These are phyloP conservation scores for Royoungia palumana DNA, from an alignment of 768 basidiomycete species.

Conservation along the genomic window DNA sequence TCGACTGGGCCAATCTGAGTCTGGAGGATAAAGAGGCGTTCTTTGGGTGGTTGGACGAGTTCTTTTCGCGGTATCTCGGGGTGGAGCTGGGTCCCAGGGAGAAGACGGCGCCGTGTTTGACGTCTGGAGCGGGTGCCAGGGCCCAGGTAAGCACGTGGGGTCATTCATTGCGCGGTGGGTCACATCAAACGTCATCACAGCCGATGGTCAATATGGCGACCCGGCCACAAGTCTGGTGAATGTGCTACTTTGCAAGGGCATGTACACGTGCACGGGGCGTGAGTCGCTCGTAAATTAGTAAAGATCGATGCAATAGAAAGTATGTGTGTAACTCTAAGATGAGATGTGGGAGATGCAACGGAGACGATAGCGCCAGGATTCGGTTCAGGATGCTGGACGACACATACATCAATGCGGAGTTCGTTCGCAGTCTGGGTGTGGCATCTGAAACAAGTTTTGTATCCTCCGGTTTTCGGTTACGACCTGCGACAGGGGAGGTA, in stretches of 20 bases:
- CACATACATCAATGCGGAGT: conserved; percentile 11
- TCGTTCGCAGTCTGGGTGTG: conserved; percentile 32
- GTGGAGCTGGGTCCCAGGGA: conserved; percentile 20
- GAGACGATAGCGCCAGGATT: neutral
- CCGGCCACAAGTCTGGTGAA: conserved; percentile 13
- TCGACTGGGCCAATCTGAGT: conserved; percentile 71
- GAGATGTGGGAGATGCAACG: neutral
- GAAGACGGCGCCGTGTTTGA: neutral
- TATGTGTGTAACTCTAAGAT: conserved; percentile 16
- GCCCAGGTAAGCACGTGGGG: conserved; percentile 18
- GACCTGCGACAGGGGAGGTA: conserved; percentile 18
- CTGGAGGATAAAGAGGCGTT: conserved; percentile 66
- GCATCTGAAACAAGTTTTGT: conserved; percentile 35
- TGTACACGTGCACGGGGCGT: conserved; percentile 16
- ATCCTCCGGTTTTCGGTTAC: conserved; percentile 36
- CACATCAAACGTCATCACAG: conserved; percentile 8
- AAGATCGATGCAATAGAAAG: conserved; percentile 7
- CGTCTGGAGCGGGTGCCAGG: neutral
- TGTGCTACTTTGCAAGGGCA: conserved; percentile 5
- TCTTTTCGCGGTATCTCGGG: conserved; percentile 52
- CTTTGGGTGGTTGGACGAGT: conserved; percentile 80
- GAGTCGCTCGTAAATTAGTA: conserved; percentile 16
- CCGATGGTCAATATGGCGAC: conserved; percentile 21
- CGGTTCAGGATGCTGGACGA: conserved; percentile 1
- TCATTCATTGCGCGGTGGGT: neutral